These are phyloP conservation scores for Starmera stellimalicola DNA, from an alignment of 1,139 yeast genomes.

Conservation along the genomic window DNA sequence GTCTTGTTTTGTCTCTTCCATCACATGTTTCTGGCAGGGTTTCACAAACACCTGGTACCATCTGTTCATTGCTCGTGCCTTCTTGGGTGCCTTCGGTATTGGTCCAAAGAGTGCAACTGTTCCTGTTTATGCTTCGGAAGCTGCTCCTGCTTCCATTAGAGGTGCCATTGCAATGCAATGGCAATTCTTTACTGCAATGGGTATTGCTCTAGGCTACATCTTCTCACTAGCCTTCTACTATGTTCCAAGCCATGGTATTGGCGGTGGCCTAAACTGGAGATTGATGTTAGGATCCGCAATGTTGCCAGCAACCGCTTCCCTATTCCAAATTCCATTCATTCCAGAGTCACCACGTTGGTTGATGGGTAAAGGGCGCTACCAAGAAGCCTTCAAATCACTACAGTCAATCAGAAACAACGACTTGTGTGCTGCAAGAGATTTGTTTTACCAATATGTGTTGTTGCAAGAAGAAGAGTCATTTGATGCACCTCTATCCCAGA, in stretches of 20 bases:
- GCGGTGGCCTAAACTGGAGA: constrained; percentile 63
- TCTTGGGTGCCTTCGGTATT: constrained; percentile 61
- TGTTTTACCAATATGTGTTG: constrained; percentile 61
- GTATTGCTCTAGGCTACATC: constrained; percentile 75
- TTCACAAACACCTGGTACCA: constrained; percentile 68
- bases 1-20: constrained; percentile 55
- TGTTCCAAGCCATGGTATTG: constrained; percentile 35
- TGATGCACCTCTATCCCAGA: constrained; percentile 41
- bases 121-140: constrained; percentile 76
- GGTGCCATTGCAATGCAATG: constrained; percentile 82
- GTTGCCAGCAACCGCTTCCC: constrained; percentile 63
- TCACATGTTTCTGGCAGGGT: constrained; percentile 72
- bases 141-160: constrained; percentile 66
- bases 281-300: constrained; percentile 73
- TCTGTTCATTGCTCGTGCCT: constrained; percentile 61
- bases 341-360: constrained; percentile 82
- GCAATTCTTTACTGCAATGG: constrained; percentile 86
- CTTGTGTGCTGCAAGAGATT: constrained; percentile 66
- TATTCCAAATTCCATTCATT: constrained; percentile 56
- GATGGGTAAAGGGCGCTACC: constrained; percentile 53
- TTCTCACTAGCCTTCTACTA: constrained; percentile 52
- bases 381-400: constrained; percentile 48
- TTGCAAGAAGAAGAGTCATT: constrained; percentile 58
- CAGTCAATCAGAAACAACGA: constrained; percentile 37
- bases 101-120: constrained; percentile 79